A percentile compares a stretch with the other conserved stretches of the same genome.
These are phyloP conservation scores for Lodderomyces pseudojiufengensis DNA, from an alignment of 1,139 yeast species.

Conservation along the genomic window DNA sequence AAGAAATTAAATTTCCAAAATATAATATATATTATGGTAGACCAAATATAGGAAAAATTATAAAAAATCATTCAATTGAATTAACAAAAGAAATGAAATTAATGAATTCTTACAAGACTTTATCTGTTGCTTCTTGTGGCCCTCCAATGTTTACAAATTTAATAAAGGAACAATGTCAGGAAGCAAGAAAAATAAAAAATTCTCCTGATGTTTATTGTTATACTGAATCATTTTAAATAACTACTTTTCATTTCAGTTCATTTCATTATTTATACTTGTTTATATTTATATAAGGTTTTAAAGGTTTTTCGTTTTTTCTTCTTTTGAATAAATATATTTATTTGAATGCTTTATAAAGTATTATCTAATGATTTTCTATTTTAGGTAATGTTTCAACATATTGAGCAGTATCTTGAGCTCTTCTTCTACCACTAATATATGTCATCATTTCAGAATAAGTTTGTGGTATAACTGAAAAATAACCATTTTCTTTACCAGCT, in stretches of 20 bases:
- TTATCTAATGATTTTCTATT: not conserved
- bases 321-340: no score
- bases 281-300: no score
- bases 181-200: slow-evolving; percentile 21
- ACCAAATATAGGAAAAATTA: slow-evolving; percentile 11
- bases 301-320: no score
- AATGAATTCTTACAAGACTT: slow-evolving; percentile 16
- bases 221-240: slow-evolving; percentile 25
- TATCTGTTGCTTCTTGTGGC: slow-evolving; percentile 42
- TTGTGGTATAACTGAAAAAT: slow-evolving; percentile 75
- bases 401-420: slow-evolving; percentile 78
- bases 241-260: not conserved
- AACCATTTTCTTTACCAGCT: slow-evolving; percentile 40
- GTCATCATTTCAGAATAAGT: slow-evolving; percentile 91
- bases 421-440: slow-evolving; percentile 83
- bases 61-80: slow-evolving; percentile 5
- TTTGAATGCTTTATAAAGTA: no score
- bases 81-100: not conserved
- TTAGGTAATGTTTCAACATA: slow-evolving; percentile 49
- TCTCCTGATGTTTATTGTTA: slow-evolving; percentile 37
- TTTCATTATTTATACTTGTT: not conserved
- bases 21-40: slow-evolving; percentile 12
- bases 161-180: slow-evolving; percentile 27
- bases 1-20: not conserved
- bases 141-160: slow-evolving; percentile 25